Conservation (phyloP, 768 basidiomycete species). For the Phanerodontia chrysosporium region DNA sequence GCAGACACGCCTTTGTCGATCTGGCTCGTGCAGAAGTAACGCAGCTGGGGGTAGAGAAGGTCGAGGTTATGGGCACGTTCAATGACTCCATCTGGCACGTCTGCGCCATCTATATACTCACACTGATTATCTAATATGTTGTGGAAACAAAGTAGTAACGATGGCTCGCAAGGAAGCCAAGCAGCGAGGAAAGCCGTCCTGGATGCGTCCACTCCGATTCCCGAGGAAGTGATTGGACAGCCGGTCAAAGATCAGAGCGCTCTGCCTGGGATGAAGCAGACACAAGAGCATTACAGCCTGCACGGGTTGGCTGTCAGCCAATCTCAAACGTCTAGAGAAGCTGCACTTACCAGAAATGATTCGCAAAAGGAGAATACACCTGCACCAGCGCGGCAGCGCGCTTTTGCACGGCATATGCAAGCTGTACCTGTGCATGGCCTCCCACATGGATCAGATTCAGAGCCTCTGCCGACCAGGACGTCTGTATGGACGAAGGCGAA, state of each 20-base stretch:
- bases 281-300: neutral
- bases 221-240: neutral
- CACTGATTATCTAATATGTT: neutral
- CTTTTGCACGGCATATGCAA: neutral
- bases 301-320: constrained; percentile 2
- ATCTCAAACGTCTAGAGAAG: neutral
- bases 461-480: neutral
- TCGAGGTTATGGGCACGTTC: constrained; percentile 1
- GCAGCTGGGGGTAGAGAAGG: neutral
- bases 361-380: neutral
- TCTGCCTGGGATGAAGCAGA: neutral
- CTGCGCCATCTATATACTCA: neutral
- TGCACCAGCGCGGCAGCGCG: neutral
- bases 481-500: neutral
- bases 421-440: neutral
- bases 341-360: neutral
- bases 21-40: neutral
- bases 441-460: neutral
- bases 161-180: constrained; percentile 23
- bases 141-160: constrained; percentile 6
- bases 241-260: neutral
- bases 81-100: constrained; percentile 11
- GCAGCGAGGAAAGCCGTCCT: constrained; percentile 11
- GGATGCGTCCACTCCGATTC: neutral
- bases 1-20: neutral